Base-by-base conservation (phyloP, 2,329 filamentous ascomycete species). In the Aspergillus pseudoviridinutans region DNA sequence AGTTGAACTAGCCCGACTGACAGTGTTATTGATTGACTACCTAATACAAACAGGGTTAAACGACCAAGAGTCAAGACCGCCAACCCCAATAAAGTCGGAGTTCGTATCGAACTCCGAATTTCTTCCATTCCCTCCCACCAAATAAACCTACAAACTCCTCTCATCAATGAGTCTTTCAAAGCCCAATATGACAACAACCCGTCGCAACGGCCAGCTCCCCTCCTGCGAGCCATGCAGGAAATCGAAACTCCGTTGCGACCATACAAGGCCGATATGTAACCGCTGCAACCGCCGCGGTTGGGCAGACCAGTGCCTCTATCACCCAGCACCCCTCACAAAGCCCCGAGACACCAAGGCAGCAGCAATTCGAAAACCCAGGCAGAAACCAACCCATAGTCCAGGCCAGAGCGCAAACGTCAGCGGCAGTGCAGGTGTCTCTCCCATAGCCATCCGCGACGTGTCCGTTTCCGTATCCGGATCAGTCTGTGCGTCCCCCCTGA, bases 191-290 rank as follows among this genome's bases (percentile, higher is more conserved):
- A 25, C 24, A 25, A 25, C 24, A 25, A 25, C 24, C 24, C 32
- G 32, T 1, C 32, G 32, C 32, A 35, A 35, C 32, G 32, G 32
- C 4, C 32, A 35, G 5, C 32, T 35, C 14, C 32, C 32, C 4
- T 44, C 35, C 17, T 20, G 54, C 6, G n/a, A 12, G 53, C 65
- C 65, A 4, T 67, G 65, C 44, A 62, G 65, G 5, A 66, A 61
- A 50, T 61, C 64, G 14, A 67, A 67, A 47, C 25, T 67, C n/a
- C 63, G 65, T 20, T 67, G 65, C 46, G 65, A 67, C 14, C 64
- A 67, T 49, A 47, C 55, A 25, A 56, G 47, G 3, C 65, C 65
- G 10, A 44, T 56, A 35, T 67, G 64, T 14, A 54, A 57, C 41
- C 61, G 65, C 35, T 66, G 65, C 20, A 27, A 53, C 12, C 52